Percentiles rank a stretch among this genome's conserved stretches.
These are phyloP conservation scores for Backusella parvicylindrica DNA, from an alignment of 192 early-diverging fungal genomes.

Conservation along the genomic window DNA sequence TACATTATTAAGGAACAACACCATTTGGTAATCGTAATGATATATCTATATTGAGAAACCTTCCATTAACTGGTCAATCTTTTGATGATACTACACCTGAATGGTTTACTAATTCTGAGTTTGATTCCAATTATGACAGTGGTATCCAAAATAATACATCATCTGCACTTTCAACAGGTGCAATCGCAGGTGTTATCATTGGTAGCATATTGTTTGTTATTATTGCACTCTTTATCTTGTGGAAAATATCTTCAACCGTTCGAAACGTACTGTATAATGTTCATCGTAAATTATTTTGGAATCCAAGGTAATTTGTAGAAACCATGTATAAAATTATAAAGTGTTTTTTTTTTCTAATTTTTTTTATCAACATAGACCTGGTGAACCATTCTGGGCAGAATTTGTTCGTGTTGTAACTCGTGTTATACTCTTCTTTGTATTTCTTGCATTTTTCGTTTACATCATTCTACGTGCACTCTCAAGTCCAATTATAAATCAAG, in stretches of 20 bases:
- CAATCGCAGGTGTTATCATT: not conserved
- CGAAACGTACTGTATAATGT: not conserved
- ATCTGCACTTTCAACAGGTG: not conserved
- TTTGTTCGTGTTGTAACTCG: not conserved
- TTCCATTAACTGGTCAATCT: not conserved
- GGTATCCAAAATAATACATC: not conserved
- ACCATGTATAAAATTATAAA: not conserved
- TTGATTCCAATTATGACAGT: not conserved
- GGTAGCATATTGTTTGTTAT: not conserved
- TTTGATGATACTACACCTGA: not conserved
- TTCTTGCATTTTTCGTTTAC: constrained; percentile 7
- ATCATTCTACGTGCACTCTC: not conserved
- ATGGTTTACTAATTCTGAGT: not conserved
- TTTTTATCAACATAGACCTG: not conserved
- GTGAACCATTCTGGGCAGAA: constrained; percentile 18
- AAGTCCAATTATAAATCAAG: not conserved
- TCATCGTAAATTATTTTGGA: not conserved
- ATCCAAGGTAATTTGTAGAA: not conserved
- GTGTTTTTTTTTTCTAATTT: not conserved
- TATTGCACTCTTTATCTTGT: not conserved
- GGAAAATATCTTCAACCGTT: not conserved
- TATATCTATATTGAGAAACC: not conserved
- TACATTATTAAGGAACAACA: not conserved
- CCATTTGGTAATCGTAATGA: too few relatives aligned
- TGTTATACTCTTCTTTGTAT: not conserved